Percentiles rank a stretch among this genome's conserved stretches.
These are phyloP conservation scores for Boletus edulis DNA, from an alignment of 768 basidiomycete species.

Conservation along the genomic window DNA sequence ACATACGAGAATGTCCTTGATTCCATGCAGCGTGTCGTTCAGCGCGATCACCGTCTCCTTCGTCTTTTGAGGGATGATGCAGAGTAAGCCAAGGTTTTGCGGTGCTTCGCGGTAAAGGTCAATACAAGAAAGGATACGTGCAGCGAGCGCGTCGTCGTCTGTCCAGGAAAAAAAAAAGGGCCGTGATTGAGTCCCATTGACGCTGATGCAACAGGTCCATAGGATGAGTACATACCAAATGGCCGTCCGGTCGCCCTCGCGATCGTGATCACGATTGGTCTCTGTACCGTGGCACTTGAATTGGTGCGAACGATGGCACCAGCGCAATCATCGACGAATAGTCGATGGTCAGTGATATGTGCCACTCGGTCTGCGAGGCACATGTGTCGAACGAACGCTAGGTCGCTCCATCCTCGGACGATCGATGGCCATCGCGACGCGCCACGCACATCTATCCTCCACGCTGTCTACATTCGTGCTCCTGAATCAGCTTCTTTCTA, in stretches of 20 bases:
- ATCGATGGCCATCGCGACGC: slow-evolving; percentile 1
- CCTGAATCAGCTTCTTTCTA: neutral
- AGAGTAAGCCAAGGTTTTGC: slow-evolving; percentile 15
- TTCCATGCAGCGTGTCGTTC: neutral
- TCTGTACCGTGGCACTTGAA: neutral
- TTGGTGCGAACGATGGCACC: neutral
- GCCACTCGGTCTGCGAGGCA: neutral
- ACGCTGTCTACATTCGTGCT: neutral
- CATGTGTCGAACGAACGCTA: neutral
- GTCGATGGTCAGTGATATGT: slow-evolving; percentile 1
- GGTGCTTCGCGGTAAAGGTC: neutral
- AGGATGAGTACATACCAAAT: slow-evolving; percentile 13
- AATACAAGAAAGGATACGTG: slow-evolving; percentile 9
- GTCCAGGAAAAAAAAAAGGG: neutral
- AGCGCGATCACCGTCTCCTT: neutral
- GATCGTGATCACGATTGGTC: slow-evolving; percentile 6
- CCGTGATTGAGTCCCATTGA: neutral
- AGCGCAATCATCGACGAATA: neutral
- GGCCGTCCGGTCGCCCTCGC: neutral
- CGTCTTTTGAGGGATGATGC: slow-evolving; percentile 1
- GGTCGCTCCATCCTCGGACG: neutral
- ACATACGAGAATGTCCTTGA: slow-evolving; percentile 13
- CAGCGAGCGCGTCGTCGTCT: slow-evolving; percentile 9
- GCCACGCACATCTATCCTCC: neutral
- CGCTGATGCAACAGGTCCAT: neutral